These are phyloP conservation scores for Heteromeles arbutifolia DNA, from an alignment of 306 rosid species.

Conservation along the genomic window DNA sequence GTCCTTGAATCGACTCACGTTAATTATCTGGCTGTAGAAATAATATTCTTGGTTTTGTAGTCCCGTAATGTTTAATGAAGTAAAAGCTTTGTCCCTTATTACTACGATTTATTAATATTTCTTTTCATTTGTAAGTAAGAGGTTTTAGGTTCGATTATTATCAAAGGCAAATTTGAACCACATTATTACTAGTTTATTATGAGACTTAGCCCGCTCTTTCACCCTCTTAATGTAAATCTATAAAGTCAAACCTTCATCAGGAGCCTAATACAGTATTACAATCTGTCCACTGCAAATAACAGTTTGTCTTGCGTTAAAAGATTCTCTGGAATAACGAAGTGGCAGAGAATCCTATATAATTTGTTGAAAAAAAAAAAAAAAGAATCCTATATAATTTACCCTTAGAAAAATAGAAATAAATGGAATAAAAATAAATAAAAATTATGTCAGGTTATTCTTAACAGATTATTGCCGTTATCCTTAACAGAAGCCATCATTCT, in stretches of 20 bases:
- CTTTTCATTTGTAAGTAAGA: too few species aligned
- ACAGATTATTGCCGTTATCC: neutral
- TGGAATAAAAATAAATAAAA: neutral
- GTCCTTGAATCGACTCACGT: too few species aligned
- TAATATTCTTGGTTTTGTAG: too few species aligned
- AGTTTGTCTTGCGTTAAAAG: neutral
- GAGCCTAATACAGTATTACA: neutral
- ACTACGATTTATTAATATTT: too few species aligned
- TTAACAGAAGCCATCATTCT: neutral
- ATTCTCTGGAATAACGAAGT: neutral
- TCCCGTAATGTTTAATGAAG: neutral
- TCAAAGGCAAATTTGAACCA: rapidly evolving
- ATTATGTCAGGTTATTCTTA: too few species aligned
- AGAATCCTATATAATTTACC: neutral
- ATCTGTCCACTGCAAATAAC: neutral
- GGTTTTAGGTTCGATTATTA: too few species aligned
- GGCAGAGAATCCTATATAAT: neutral
- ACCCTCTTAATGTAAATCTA: rapidly evolving
- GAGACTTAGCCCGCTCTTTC: rapidly evolving
- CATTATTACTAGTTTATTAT: too few species aligned
- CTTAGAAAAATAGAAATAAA: too few species aligned
- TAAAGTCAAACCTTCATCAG: neutral
- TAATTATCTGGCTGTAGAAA: too few species aligned
- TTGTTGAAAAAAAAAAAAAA: too few species aligned
- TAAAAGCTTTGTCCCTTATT: too few species aligned